phyloP scores from a whole-genome alignment of 1,284 basidiomycete species.

The Takashimella koratensis region DNA sequence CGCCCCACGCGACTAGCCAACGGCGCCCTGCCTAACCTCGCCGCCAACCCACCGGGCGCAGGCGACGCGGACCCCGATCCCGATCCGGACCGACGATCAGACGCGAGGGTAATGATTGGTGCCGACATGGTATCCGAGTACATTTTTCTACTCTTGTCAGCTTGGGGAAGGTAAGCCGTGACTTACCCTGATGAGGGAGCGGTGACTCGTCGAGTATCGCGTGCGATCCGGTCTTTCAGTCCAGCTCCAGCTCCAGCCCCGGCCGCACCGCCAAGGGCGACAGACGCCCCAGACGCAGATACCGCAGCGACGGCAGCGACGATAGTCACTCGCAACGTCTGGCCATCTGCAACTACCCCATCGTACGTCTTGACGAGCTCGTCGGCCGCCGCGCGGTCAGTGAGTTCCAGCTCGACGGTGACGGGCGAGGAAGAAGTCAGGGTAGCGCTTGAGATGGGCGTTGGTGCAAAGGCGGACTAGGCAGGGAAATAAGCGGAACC shows the following conservation, averaged over 20 bases:
- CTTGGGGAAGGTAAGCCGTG: not conserved
- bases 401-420: constrained; percentile 68
- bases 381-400: constrained; percentile 60
- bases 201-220: not conserved
- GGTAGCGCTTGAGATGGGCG: constrained; percentile 60
- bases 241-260: no score
- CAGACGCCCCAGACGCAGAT: no score
- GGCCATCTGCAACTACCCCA: constrained; percentile 75
- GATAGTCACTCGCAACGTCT: constrained; percentile 62
- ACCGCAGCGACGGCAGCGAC: constrained; percentile 52
- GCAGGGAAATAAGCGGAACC: not conserved
- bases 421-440: constrained; percentile 51
- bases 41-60: not conserved
- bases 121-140: constrained; percentile 73
- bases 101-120: constrained; percentile 56
- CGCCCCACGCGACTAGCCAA: not conserved
- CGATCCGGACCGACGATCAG: no score
- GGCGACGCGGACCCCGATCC: no score
- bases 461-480: constrained; percentile 77
- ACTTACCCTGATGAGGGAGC: constrained; percentile 2
- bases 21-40: not conserved
- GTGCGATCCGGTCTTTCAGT: not conserved
- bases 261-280: no score
- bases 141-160: constrained; percentile 61
- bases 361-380: constrained; percentile 70